Base-by-base conservation (phyloP, 2,329 filamentous ascomycete genomes). In the Mycosphaerella sp. region DNA sequence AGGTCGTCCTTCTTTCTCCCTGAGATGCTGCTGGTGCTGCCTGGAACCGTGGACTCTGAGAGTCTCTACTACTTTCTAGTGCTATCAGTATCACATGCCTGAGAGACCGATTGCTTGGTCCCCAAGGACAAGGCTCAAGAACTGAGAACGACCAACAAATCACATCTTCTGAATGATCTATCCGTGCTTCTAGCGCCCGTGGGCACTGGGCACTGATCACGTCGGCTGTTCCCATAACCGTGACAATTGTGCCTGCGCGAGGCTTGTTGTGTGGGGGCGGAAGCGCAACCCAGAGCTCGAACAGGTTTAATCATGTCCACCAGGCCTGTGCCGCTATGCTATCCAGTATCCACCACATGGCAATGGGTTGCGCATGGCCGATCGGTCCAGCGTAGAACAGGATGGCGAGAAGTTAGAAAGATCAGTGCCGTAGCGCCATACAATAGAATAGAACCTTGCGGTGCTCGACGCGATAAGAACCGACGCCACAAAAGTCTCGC, bases 401-500 rank as follows among this genome's bases (percentile, higher is more conserved):
- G n/a, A n/a, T n/a, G n/a, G n/a, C n/a, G n/a, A n/a, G n/a, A n/a
- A n/a, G n/a, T n/a, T n/a, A n/a, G n/a, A n/a, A n/a, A n/a, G n/a
- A n/a, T n/a, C n/a, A n/a, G n/a, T n/a, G n/a, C n/a, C n/a, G n/a
- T n/a, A n/a, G n/a, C n/a, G n/a, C n/a, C n/a, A n/a, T n/a, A n/a
- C n/a, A n/a, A n/a, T n/a, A n/a, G n/a, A n/a, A n/a, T n/a, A n/a
- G n/a, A n/a, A n/a, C n/a, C n/a, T n/a, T n/a, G n/a, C n/a, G n/a
- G 32, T 46, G 25, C 10, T 27, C 28, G 18, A 28, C 27, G 46
- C 39, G 39, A 34, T 48, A n/a, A 44, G 34, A 42, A 16, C 18
- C 21, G 34, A 53, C 50, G 50, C 44, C 50, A 53, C 50, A 39
- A 53, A 52, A 53, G 34, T 41, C 50, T 49, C 44, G 44, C 50